Base-by-base conservation (phyloP, 495 filamentous ascomycete genomes). In the Aspergillus funiculosus region DNA sequence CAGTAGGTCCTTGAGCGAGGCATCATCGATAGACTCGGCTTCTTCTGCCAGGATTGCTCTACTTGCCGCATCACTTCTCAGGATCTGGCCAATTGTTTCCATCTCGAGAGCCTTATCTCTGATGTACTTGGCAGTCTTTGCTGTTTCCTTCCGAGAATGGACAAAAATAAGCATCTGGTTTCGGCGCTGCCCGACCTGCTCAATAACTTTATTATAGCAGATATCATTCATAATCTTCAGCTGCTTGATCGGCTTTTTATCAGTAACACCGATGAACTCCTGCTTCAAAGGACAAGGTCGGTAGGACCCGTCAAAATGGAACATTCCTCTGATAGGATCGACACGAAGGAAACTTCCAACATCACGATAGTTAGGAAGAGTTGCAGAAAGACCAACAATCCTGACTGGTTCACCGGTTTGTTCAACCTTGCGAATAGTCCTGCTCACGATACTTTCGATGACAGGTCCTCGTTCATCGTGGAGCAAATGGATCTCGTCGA, bases 161-260 rank as follows among this genome's bases (percentile, higher is more conserved):
- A 97, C 92, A 54, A 99, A 99, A 38, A 99, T 91, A 31, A 99
- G 79, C 89, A 99, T 95, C 66, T 99, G 92, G 55, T 95, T 89
- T 44, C 82, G 78, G 48, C 91, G 83, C 39, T 81, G 78, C 1
- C 90, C 91, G 18, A 96, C 92, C 57, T 98, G 92, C 62, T 99
- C 92, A 49, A 99, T 77, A 14, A 97, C 90, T 61, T 99, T 99
- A 34, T 82, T 94, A 62, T 99, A 97, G 39, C 87, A 94, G 27
- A 99, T 89, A 56, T 99, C 92, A 50, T 99, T 99, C 92, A 99
- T 99, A 0, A 85, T 94, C 76, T 96, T 95, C 37, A 99, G 73
- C 67, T 99, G 92, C 68, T 96, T 99, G 71, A 97, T 99, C 13
- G 92, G 86, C 56, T 99, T 99, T 67, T 90, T 94, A 49, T 99